Evolutionary conservation across 2,329 filamentous ascomycete species (phyloP).

Genomic region (Sarocladium brachiariae): DNA sequence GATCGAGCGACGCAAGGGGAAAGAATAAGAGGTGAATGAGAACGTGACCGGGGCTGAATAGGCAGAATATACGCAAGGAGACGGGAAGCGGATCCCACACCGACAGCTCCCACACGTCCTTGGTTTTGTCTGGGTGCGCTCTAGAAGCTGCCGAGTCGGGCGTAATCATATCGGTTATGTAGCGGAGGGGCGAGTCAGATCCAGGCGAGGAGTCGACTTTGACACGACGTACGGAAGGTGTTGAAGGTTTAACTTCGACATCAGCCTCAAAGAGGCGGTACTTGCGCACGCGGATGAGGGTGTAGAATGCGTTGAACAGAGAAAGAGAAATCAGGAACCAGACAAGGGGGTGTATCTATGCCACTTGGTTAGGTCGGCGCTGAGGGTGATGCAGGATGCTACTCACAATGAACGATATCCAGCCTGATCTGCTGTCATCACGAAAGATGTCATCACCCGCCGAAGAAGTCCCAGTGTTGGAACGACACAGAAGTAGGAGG

Average conservation of each 20-base stretch:
- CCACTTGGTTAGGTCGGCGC: background rate
- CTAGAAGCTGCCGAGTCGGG: conserved; percentile 69
- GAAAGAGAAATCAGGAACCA: conserved; percentile 62
- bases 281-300: conserved; percentile 71
- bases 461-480: conserved; percentile 56
- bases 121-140: conserved; percentile 71
- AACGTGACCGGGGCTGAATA: conserved; percentile 93
- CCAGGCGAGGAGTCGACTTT: conserved; percentile 78
- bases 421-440: conserved; percentile 58
- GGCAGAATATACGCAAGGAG: conserved; percentile 72
- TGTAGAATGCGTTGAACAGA: conserved; percentile 71
- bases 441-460: conserved; percentile 77
- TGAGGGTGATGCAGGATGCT: background rate
- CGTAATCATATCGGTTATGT: conserved; percentile 62
- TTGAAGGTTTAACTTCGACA: conserved; percentile 68
- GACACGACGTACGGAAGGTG: conserved; percentile 82
- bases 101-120: conserved; percentile 90
- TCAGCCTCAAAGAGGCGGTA: conserved; percentile 88
- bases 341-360: conserved; percentile 62
- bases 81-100: conserved; percentile 91
- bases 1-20: conserved; percentile 67
- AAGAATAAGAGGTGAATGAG: conserved; percentile 84
- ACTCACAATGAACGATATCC: conserved; percentile 53
- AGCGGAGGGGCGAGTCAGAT: conserved; percentile 70
- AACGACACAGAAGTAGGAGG: conserved; percentile 72